phyloP scores from a whole-genome alignment of 2,329 filamentous ascomycete genomes.

The Fusarium newnesense region DNA sequence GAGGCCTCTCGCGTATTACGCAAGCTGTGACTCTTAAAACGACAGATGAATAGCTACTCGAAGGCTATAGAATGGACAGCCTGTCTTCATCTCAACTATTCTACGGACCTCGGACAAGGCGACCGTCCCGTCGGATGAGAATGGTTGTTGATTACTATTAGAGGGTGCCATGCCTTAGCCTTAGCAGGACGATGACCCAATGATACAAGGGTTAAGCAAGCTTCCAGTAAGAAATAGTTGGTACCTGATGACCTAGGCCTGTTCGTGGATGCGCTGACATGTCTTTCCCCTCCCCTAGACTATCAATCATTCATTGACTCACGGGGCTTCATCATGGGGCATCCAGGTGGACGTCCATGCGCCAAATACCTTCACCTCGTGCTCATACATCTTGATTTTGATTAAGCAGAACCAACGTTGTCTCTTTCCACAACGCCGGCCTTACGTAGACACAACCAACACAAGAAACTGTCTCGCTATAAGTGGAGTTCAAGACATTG shows the following conservation, averaged over 20 bases:
- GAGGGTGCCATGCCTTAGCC: not conserved
- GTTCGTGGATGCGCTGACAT: slow-evolving; percentile 17
- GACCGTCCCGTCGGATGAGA: not conserved
- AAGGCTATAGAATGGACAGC: slow-evolving; percentile 9
- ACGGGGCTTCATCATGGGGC: slow-evolving; percentile 32
- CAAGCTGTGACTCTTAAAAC: slow-evolving; percentile 38
- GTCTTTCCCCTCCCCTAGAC: not conserved
- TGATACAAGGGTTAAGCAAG: not conserved
- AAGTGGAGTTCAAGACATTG: slow-evolving; percentile 32
- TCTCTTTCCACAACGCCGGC: slow-evolving; percentile 1
- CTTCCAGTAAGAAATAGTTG: slow-evolving; percentile 1
- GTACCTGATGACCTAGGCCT: slow-evolving; percentile 19
- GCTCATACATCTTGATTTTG: slow-evolving; percentile 15
- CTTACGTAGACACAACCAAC: slow-evolving; percentile 10
- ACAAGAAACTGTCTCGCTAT: slow-evolving; percentile 6
- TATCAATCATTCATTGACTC: slow-evolving; percentile 11
- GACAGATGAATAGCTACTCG: not conserved
- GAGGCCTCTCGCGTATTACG: slow-evolving; percentile 41
- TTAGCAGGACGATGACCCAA: slow-evolving; percentile 5
- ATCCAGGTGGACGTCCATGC: slow-evolving; percentile 18
- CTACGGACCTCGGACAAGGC: slow-evolving; percentile 3
- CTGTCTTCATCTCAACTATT: slow-evolving; percentile 14
- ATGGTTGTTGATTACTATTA: not conserved
- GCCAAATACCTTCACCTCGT: slow-evolving; percentile 14
- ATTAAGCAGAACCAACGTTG: not conserved